These are phyloP conservation scores for Borovskyia barvae DNA, from an alignment of 208 protist genomes.

Conservation along the genomic window DNA sequence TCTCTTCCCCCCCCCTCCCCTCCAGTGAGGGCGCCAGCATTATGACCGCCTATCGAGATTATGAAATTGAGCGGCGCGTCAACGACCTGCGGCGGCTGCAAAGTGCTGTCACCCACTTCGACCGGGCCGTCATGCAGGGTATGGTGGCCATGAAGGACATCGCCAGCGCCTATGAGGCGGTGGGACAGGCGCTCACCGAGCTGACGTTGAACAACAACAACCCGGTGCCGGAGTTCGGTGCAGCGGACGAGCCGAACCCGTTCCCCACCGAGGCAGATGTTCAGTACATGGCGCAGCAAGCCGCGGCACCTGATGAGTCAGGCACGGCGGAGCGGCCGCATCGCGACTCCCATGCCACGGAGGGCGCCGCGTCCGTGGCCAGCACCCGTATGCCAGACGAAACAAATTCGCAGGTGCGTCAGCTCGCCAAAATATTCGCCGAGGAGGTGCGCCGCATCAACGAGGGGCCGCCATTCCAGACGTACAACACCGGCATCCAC, in stretches of 20 bases:
- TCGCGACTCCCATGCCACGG: not conserved
- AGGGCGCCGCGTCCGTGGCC: constrained; percentile 28
- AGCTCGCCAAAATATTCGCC: constrained; percentile 48
- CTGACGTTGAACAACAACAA: constrained; percentile 42
- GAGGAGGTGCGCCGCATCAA: constrained; percentile 50
- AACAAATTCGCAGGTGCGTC: constrained; percentile 40
- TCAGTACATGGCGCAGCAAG: constrained; percentile 22
- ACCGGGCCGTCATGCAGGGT: constrained; percentile 40
- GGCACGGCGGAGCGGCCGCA: not conserved
- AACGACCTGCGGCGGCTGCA: constrained; percentile 43
- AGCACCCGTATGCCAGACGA: constrained; percentile 42
- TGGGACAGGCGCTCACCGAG: constrained; percentile 57
- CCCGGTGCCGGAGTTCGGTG: constrained; percentile 5
- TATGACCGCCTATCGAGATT: constrained; percentile 48
- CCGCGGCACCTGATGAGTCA: not conserved
- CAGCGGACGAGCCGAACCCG: constrained; percentile 15
- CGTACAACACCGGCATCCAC: constrained; percentile 63
- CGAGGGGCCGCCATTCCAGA: constrained; percentile 52
- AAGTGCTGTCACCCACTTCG: constrained; percentile 47
- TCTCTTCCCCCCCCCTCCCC: too few relatives aligned
- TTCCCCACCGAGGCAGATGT: constrained; percentile 31
- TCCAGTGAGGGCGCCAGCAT: constrained; percentile 13
- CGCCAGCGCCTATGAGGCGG: constrained; percentile 51
- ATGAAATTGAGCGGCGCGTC: constrained; percentile 47
- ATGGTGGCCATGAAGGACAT: constrained; percentile 75